phyloP scores from a whole-genome alignment of 768 basidiomycete species.

The Naganishia vaughanmartiniae region DNA sequence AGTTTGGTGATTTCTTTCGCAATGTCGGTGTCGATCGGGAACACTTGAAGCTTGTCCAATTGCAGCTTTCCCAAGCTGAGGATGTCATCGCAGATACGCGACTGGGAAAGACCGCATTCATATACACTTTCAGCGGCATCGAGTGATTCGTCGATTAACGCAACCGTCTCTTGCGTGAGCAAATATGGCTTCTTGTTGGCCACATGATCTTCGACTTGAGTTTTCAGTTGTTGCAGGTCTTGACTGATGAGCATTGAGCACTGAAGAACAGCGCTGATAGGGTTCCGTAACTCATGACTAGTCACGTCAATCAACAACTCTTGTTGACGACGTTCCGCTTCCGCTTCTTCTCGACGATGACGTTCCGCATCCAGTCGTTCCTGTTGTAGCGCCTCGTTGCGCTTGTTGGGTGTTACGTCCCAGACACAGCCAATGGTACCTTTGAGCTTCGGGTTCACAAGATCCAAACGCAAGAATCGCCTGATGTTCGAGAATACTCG shows the following conservation, averaged over 20 bases:
- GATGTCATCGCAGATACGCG: conserved; percentile 50
- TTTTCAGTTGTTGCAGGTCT: conserved; percentile 19
- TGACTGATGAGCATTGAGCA: conserved; percentile 46
- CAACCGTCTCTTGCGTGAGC: conserved; percentile 35
- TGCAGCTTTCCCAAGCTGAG: conserved; percentile 45
- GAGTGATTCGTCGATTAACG: conserved; percentile 39
- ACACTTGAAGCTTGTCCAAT: conserved; percentile 47
- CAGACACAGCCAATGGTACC: conserved; percentile 44
- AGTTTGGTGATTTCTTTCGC: conserved; percentile 46
- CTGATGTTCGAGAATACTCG: neutral
- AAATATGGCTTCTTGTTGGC: neutral
- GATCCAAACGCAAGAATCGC: conserved; percentile 41
- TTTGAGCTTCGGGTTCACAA: conserved; percentile 34
- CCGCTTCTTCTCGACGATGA: conserved; percentile 40
- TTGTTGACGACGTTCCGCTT: conserved; percentile 48
- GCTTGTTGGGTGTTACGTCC: conserved; percentile 37
- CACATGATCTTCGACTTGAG: conserved; percentile 14
- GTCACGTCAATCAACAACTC: conserved; percentile 52
- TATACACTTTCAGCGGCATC: conserved; percentile 23
- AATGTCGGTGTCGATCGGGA: conserved; percentile 48
- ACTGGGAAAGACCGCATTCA: conserved; percentile 43
- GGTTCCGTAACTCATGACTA: conserved; percentile 50
- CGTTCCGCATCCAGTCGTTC: conserved; percentile 43
- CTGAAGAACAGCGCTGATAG: conserved; percentile 51
- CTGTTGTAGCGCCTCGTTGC: conserved; percentile 37